Evolutionary conservation across 768 basidiomycete genomes (phyloP), one percentile per base, ranked within the genome.

Genomic region (Amyloporia xantha): DNA sequence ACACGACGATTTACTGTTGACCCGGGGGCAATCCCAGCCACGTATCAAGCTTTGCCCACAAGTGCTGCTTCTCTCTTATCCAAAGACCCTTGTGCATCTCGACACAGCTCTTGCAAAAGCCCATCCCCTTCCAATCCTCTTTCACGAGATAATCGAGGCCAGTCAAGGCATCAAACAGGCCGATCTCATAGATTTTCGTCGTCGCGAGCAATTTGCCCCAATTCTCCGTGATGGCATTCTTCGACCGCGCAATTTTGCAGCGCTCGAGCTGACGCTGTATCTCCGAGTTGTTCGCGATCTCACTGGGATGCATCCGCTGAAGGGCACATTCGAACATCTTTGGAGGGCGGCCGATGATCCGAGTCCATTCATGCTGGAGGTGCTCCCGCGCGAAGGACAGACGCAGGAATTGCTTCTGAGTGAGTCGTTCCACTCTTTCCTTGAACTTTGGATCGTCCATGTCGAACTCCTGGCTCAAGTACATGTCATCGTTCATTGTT

Each of bases 41-140:
- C 35, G 52, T 45, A 23, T 62, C 61, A 20, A 70, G 47, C 41
- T 58, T 49, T 3, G 50, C 54, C 70, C 69, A 71, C 5, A 68
- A 40, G 50, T 54, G 60, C 55, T 66, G 58, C 35, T 63, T 54
- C 41, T 58, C 51, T 25, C 49, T 55, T 25, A 23, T 24, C 70
- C 70, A 72, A 20, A 46, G 51, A 2, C 61, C 56, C 41, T 54
- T 51, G 46, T 64, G 53, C 43, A 49, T 52, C 33, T 49, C 44
- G 24, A 66, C 62, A 51, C 72, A 73, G 27, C 53, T 61, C 15
- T 53, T 50, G 51, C 72, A 73, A 48, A 60, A 71, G 5, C 66
- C 69, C 20, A 59, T 55, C 4, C 53, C 57, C 41, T 44, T 53
- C 62, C 59, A 63, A 12, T 60, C 49, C 52, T 66, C 53, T 0